Percentiles rank a stretch among this genome's conserved stretches.
Conservation (phyloP, 2,329 filamentous ascomycete species). For the Fusarium vanettenii region DNA sequence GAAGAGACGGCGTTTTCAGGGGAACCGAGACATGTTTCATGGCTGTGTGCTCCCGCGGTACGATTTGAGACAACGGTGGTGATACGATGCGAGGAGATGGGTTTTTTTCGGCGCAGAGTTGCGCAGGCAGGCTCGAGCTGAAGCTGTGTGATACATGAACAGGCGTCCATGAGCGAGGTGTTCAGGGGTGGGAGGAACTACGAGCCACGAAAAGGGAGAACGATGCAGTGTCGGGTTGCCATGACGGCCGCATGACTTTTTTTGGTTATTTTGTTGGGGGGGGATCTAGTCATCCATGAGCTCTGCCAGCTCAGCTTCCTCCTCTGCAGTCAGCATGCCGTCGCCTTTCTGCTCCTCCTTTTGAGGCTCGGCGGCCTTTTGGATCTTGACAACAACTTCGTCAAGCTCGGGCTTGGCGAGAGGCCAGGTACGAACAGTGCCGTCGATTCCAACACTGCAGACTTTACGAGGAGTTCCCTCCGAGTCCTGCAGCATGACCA, state of each 20-base stretch:
- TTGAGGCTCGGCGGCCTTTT: conserved; percentile 62
- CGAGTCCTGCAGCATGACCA: conserved; percentile 69
- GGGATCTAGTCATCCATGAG: conserved; percentile 77
- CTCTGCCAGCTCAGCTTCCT: conserved; percentile 92
- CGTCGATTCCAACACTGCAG: conserved; percentile 89
- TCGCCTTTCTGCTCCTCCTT: conserved; percentile 58
- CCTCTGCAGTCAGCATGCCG: conserved; percentile 81
- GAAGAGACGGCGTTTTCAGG: neutral
- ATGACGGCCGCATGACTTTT: neutral
- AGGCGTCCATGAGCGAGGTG: conserved; percentile 1
- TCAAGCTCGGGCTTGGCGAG: conserved; percentile 71
- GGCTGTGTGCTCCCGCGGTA: conserved; percentile 7
- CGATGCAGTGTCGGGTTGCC: neutral
- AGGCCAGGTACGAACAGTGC: conserved; percentile 87
- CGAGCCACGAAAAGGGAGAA: neutral
- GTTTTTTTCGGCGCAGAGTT: conserved; percentile 4
- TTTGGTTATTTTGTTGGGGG: neutral
- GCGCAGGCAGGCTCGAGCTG: conserved; percentile 26
- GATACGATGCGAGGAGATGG: conserved; percentile 7
- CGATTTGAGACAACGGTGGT: conserved; percentile 1
- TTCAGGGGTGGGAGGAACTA: neutral
- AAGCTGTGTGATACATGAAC: conserved; percentile 20
- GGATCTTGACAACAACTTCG: conserved; percentile 57
- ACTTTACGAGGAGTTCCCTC: conserved; percentile 59
- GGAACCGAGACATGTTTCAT: conserved; percentile 23